A percentile compares a stretch with the other conserved stretches of the same genome.
Conservation (phyloP, 495 filamentous ascomycete genomes). For the Aspergillus olivimuriae region DNA sequence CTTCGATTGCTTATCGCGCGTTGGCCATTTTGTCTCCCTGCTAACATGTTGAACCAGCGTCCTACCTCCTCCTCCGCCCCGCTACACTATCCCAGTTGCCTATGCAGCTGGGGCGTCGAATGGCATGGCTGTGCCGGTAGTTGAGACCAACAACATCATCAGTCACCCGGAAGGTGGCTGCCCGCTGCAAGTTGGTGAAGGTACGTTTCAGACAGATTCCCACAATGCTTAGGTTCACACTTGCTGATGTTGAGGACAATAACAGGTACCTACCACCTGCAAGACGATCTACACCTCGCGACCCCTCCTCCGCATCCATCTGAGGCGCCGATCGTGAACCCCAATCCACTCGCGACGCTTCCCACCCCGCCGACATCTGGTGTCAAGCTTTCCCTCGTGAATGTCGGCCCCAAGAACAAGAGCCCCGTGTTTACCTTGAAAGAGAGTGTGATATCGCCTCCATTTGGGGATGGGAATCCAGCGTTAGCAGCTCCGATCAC, state of each 20-base stretch:
- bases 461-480: slow-evolving; percentile 84
- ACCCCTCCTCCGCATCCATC: slow-evolving; percentile 94
- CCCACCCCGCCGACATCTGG: slow-evolving; percentile 74
- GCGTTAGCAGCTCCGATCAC: slow-evolving; percentile 52
- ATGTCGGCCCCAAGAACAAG: slow-evolving; percentile 54
- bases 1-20: not conserved
- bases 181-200: slow-evolving; percentile 88
- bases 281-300: slow-evolving; percentile 85
- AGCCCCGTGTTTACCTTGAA: slow-evolving; percentile 44
- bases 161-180: slow-evolving; percentile 63
- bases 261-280: slow-evolving; percentile 77
- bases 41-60: slow-evolving; percentile 47
- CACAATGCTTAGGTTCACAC: too few species aligned
- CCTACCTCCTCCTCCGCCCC: slow-evolving; percentile 76
- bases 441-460: slow-evolving; percentile 43
- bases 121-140: slow-evolving; percentile 59
- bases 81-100: slow-evolving; percentile 63
- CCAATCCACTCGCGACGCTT: slow-evolving; percentile 82
- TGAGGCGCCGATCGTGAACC: slow-evolving; percentile 76
- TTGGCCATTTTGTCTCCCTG: slow-evolving; percentile 7
- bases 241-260: slow-evolving; percentile 10
- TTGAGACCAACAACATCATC: slow-evolving; percentile 89
- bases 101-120: slow-evolving; percentile 60
- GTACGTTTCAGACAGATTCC: too few species aligned
- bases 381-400: slow-evolving; percentile 76